A percentile compares a stretch with the other conserved stretches of the same genome.
phyloP scores from a whole-genome alignment of 78 protist species.

The Creolimax fragrantissima region DNA sequence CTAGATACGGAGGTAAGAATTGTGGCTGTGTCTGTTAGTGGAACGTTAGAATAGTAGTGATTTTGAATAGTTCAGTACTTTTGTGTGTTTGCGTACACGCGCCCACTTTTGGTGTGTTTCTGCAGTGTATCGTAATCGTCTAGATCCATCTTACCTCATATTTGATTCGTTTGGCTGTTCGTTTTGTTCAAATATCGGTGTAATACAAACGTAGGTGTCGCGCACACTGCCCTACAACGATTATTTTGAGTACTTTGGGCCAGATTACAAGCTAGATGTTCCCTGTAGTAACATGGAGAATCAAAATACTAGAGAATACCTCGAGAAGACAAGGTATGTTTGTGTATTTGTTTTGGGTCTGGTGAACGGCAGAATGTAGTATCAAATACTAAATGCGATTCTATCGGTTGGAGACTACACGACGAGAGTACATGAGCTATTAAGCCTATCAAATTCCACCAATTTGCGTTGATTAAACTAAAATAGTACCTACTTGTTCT shows the following conservation, averaged over 20 bases:
- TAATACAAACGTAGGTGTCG: conserved; percentile 19
- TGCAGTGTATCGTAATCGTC: no score
- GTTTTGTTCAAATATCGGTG: conserved; percentile 67
- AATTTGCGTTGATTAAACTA: no score
- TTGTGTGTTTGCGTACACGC: not conserved
- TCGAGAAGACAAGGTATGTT: not conserved
- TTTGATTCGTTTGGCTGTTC: conserved; percentile 92
- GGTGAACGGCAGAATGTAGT: no score
- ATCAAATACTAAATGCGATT: no score
- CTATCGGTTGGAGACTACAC: no score
- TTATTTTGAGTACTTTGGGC: conserved; percentile 91
- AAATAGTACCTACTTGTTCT: no score
- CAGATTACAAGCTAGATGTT: conserved; percentile 78
- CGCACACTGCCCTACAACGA: conserved; percentile 88
- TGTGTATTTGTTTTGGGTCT: not conserved
- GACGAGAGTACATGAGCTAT: no score
- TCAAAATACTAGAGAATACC: not conserved
- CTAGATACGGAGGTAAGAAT: conserved; percentile 13
- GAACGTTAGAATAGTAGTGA: not conserved
- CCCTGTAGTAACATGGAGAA: conserved; percentile 13
- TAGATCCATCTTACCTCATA: no score
- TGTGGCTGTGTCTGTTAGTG: not conserved
- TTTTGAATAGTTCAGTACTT: not conserved
- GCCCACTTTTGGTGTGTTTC: not conserved
- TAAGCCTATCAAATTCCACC: no score